Percentiles rank a stretch among this genome's conserved stretches.
phyloP scores from a whole-genome alignment of 2,329 filamentous ascomycete genomes.

The Sporothrix inflata region DNA sequence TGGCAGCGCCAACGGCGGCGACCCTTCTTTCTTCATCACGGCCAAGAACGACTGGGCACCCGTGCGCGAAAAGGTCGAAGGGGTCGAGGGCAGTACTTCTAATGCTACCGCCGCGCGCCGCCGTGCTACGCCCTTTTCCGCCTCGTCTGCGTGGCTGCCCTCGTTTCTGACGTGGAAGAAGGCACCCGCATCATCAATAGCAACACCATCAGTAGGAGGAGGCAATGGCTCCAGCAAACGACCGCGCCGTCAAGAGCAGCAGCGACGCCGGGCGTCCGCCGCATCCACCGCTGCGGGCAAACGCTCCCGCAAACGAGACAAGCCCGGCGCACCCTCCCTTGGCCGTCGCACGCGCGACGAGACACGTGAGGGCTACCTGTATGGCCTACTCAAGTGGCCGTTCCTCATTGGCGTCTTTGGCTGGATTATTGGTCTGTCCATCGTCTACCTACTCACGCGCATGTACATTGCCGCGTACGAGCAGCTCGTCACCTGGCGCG shows the following conservation, averaged over 20 bases:
- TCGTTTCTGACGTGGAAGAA: slow-evolving; percentile 16
- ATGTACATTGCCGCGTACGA: slow-evolving; percentile 93
- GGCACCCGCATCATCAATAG: background rate
- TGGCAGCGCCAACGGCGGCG: background rate
- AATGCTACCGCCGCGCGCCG: background rate
- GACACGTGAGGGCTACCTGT: slow-evolving; percentile 90
- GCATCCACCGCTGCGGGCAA: slow-evolving; percentile 41
- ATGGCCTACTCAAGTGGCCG: slow-evolving; percentile 89
- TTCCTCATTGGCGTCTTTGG: slow-evolving; percentile 76
- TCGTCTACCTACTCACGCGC: slow-evolving; percentile 78
- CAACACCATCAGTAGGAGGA: background rate
- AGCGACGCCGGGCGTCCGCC: slow-evolving; percentile 27
- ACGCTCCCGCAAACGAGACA: slow-evolving; percentile 26
- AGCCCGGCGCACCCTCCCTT: slow-evolving; percentile 38
- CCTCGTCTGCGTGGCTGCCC: slow-evolving; percentile 22
- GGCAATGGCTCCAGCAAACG: slow-evolving; percentile 38
- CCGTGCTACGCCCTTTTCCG: background rate
- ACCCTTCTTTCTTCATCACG: slow-evolving; percentile 66
- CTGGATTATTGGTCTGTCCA: slow-evolving; percentile 76
- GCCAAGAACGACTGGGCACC: slow-evolving; percentile 97
- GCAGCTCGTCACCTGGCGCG: slow-evolving; percentile 87
- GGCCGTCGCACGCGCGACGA: slow-evolving; percentile 76
- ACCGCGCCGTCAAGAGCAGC: slow-evolving; percentile 42
- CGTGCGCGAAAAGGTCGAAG: slow-evolving; percentile 68
- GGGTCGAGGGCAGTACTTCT: slow-evolving; percentile 25